Evolutionary conservation across 163 green algal genomes (phyloP), one percentile per base, ranked within the genome.

Genomic region (Scenedesmus sp.): DNA sequence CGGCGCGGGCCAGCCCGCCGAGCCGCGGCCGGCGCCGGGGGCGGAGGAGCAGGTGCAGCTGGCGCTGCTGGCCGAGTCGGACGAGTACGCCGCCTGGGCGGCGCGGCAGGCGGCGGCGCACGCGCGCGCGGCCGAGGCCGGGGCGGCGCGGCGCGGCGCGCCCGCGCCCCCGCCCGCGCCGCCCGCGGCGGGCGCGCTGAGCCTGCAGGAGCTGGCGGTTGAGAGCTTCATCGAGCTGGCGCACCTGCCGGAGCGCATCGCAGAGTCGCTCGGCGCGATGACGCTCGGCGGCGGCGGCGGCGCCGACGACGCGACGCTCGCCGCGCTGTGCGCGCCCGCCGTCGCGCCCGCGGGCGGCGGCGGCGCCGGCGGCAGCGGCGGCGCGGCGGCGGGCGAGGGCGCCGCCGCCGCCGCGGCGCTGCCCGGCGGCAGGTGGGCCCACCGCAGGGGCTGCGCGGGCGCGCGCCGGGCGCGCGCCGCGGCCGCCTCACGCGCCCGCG

Each of bases 211-310:
- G 17, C 31, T 80, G 33, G 72, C 72, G 18, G 57, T 60, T 54
- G 45, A 70, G 45, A 65, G 45, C 2, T 22, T 80, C 20, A 63
- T 71, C 44, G 72, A 80, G 72, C 60, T 80, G 11, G 72, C 72
- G 2, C 44, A 53, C 20, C 60, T 80, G 72, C 72, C 72, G 0
- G 72, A 80, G 60, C 62, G 72, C 20, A 64, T 80, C 31, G 72
- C 72, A 31, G 72, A 80, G 60, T 71, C 57, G 18, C 22, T 80
- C 10, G 31, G 57, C n/a, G 60, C 60, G 7, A n/a, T 70, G 29
- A 50, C 57, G 53, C 56, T 66, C 7, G 67, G 48, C 0, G 18
- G 34, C 4, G 54, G 60, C 17, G 24, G 39, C n/a, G 26, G 26
- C 29, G 26, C 10, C 4, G 50, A 42, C 53, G 34, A 47, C n/a